A percentile compares a stretch with the other conserved stretches of the same genome.
These are phyloP conservation scores for Ceratobasidium sp. DNA, from an alignment of 1,284 basidiomycete species.

Conservation along the genomic window DNA sequence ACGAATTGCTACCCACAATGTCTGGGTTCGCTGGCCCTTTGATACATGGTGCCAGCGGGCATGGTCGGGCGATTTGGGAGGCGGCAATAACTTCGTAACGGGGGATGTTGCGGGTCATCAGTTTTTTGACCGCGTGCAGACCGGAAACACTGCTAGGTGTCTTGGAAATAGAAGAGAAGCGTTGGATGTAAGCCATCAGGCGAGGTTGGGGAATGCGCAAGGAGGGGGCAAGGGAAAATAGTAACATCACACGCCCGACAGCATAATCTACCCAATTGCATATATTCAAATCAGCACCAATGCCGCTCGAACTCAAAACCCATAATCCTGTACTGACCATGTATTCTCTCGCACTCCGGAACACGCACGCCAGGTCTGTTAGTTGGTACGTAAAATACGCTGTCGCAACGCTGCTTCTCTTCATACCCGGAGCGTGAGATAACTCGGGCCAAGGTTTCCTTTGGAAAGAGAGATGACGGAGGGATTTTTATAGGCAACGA, in stretches of 20 bases:
- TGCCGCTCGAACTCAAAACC: no score
- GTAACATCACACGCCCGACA: background rate
- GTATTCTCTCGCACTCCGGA: background rate
- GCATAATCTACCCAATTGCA: background rate
- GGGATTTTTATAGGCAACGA: no score
- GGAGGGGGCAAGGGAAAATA: background rate
- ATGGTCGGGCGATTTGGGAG: background rate
- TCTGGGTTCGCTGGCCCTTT: background rate
- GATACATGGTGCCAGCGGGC: background rate
- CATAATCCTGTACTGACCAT: background rate
- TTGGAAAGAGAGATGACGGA: no score
- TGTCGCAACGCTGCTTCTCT: background rate
- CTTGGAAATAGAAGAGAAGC: background rate
- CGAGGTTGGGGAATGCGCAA: background rate
- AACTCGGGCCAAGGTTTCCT: no score
- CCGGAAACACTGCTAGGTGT: background rate
- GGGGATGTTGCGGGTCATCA: background rate
- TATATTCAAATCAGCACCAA: background rate
- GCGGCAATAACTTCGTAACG: conserved; percentile 9
- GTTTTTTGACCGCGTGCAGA: background rate
- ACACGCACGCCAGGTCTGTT: background rate
- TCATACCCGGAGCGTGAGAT: no score
- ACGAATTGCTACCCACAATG: background rate
- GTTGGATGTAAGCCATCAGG: background rate
- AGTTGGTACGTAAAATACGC: background rate